phyloP scores from a whole-genome alignment of 2,329 filamentous ascomycete genomes.

The Rutstroemia sp. region DNA sequence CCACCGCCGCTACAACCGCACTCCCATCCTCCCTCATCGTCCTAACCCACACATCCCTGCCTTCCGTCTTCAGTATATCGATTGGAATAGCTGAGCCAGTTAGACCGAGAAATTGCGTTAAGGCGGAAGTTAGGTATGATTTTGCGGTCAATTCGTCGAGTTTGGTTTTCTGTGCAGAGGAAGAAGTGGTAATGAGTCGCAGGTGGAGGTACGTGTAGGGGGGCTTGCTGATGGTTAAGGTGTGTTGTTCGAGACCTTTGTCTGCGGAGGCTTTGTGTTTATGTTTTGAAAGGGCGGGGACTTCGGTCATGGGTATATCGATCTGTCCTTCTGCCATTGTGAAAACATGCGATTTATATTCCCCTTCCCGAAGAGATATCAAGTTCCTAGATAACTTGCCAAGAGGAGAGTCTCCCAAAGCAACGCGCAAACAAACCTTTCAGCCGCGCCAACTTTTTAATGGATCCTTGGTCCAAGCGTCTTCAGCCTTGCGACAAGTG shows the following conservation, averaged over 20 bases:
- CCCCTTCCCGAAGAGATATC: neutral
- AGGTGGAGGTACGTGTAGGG: constrained; percentile 52
- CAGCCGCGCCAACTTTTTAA: constrained; percentile 1
- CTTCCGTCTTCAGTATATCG: constrained; percentile 60
- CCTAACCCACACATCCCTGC: constrained; percentile 54
- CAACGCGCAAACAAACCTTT: neutral
- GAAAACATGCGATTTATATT: neutral
- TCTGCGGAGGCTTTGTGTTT: constrained; percentile 8
- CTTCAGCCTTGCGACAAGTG: constrained; percentile 1
- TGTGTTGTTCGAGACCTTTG: constrained; percentile 39
- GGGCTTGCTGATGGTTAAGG: constrained; percentile 44
- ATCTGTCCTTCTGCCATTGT: neutral
- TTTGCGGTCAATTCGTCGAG: constrained; percentile 58
- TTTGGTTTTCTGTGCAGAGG: constrained; percentile 16
- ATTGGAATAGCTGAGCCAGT: constrained; percentile 60
- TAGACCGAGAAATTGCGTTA: constrained; percentile 63
- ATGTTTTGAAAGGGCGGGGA: neutral
- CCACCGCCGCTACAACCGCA: constrained; percentile 55
- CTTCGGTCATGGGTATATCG: constrained; percentile 3
- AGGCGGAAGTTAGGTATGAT: constrained; percentile 54
- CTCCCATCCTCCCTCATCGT: constrained; percentile 53
- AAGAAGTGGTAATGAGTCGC: neutral
- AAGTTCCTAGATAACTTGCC: neutral
- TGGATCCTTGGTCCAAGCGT: neutral
- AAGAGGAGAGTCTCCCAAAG: too few species aligned